These are phyloP conservation scores for Capronia coronata DNA, from an alignment of 2,329 filamentous ascomycete species.

Conservation along the genomic window DNA sequence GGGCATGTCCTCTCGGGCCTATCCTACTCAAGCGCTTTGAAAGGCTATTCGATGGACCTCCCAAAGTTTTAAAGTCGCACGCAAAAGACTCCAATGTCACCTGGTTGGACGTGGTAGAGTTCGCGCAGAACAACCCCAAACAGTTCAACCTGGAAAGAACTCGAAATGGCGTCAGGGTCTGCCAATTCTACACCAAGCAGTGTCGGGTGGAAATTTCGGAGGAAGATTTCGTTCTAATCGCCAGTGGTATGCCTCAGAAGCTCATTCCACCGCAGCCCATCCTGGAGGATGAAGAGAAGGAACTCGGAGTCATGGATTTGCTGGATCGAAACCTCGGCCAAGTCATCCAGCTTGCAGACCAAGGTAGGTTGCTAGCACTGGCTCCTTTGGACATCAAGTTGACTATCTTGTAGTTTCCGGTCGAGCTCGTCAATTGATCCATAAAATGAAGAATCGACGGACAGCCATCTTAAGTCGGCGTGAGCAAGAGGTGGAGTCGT, in stretches of 20 bases:
- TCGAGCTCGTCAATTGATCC: slow-evolving; percentile 70
- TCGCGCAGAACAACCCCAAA: slow-evolving; percentile 70
- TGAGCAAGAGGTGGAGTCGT: slow-evolving; percentile 41
- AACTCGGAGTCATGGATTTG: slow-evolving; percentile 76
- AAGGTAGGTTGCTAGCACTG: slow-evolving; percentile 44
- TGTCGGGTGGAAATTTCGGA: slow-evolving; percentile 77
- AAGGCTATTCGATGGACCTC: slow-evolving; percentile 74
- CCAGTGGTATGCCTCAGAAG: slow-evolving; percentile 74
- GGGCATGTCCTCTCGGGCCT: slow-evolving; percentile 73
- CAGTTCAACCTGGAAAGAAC: slow-evolving; percentile 68
- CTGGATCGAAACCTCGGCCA: slow-evolving; percentile 69
- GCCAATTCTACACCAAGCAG: slow-evolving; percentile 76
- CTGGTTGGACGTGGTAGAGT: slow-evolving; percentile 81
- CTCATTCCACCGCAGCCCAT: slow-evolving; percentile 75
- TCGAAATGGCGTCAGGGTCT: slow-evolving; percentile 63
- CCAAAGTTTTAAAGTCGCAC: slow-evolving; percentile 58
- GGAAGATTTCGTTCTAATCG: slow-evolving; percentile 79
- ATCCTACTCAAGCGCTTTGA: slow-evolving; percentile 82
- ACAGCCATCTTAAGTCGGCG: slow-evolving; percentile 64
- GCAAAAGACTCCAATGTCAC: slow-evolving; percentile 59
- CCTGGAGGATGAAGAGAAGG: slow-evolving; percentile 78
- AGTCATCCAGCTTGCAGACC: slow-evolving; percentile 74
- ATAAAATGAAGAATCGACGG: slow-evolving; percentile 67
- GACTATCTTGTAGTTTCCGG: slow-evolving; percentile 50
- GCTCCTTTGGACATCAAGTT: background rate